phyloP scores from a whole-genome alignment of 2,329 filamentous ascomycete genomes.

The Tolypocladium ovalisporum region DNA sequence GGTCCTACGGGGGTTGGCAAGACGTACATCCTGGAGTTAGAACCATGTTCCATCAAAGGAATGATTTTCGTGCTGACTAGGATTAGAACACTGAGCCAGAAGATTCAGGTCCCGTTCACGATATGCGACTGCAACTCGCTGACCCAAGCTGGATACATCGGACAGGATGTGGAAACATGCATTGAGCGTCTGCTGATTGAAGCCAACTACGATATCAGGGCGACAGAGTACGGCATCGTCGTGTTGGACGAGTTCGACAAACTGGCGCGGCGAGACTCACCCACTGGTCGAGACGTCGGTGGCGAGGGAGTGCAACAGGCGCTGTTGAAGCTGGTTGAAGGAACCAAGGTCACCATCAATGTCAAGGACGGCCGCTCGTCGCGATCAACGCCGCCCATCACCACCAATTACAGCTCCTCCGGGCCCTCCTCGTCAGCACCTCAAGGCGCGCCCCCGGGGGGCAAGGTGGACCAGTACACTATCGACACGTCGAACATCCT shows the following conservation, averaged over 20 bases:
- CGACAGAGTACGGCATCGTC: slow-evolving; percentile 84
- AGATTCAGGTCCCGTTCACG: slow-evolving; percentile 89
- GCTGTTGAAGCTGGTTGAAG: slow-evolving; percentile 89
- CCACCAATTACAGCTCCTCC: slow-evolving; percentile 38
- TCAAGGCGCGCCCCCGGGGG: slow-evolving; percentile 32
- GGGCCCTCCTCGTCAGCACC: slow-evolving; percentile 32
- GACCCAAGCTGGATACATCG: slow-evolving; percentile 94
- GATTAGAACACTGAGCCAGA: slow-evolving; percentile 74
- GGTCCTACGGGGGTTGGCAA: slow-evolving; percentile 94
- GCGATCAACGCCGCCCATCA: slow-evolving; percentile 39
- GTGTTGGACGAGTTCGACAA: slow-evolving; percentile 97
- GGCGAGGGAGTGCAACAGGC: slow-evolving; percentile 97
- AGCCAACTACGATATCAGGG: slow-evolving; percentile 75
- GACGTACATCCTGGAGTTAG: slow-evolving; percentile 75
- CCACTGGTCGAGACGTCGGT: slow-evolving; percentile 85
- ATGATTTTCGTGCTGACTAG: slow-evolving; percentile 10
- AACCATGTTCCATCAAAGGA: not conserved
- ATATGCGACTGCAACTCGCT: slow-evolving; percentile 95
- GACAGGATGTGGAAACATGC: slow-evolving; percentile 93
- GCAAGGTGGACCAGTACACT: slow-evolving; percentile 53
- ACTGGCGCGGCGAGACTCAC: slow-evolving; percentile 78
- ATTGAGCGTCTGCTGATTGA: slow-evolving; percentile 85
- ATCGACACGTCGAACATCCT: slow-evolving; percentile 93
- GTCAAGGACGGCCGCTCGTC: slow-evolving; percentile 66
- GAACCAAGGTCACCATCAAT: slow-evolving; percentile 84